These are phyloP conservation scores for Ophiocordyceps australis DNA, from an alignment of 2,329 filamentous ascomycete genomes.

Conservation along the genomic window DNA sequence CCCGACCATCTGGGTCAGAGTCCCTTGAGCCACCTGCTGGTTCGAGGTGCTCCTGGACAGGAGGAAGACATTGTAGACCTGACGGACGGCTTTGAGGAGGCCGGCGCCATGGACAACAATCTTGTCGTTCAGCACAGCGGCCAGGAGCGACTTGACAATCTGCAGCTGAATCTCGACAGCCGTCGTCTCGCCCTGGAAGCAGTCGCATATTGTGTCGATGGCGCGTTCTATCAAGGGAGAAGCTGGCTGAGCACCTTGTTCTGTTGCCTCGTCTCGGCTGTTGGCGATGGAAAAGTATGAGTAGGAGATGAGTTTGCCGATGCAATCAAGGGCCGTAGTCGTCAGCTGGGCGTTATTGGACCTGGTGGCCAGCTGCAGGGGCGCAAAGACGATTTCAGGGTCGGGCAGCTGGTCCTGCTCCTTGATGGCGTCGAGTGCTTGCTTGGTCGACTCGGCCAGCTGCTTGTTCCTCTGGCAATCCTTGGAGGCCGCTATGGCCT, in stretches of 20 bases:
- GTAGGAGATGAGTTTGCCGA: conserved; percentile 96
- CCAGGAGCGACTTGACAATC: conserved; percentile 91
- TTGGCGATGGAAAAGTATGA: conserved; percentile 80
- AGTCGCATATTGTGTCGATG: conserved; percentile 98
- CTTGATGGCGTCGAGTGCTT: conserved; percentile 72
- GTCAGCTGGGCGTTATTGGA: conserved; percentile 71
- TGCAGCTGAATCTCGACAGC: conserved; percentile 86
- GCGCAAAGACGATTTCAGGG: conserved; percentile 81
- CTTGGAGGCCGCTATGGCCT: conserved; percentile 79
- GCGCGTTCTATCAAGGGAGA: conserved; percentile 86
- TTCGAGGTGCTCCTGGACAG: conserved; percentile 87
- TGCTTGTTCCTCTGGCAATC: conserved; percentile 79
- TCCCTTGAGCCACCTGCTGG: conserved; percentile 93
- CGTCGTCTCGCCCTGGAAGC: conserved; percentile 92
- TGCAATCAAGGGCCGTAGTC: conserved; percentile 86
- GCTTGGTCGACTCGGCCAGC: conserved; percentile 63
- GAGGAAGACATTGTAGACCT: conserved; percentile 98
- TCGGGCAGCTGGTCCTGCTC: conserved; percentile 70
- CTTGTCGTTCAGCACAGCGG: conserved; percentile 94
- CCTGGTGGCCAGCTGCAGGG: conserved; percentile 76
- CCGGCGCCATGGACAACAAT: conserved; percentile 96
- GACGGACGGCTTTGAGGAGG: conserved; percentile 84
- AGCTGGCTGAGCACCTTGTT: conserved; percentile 17
- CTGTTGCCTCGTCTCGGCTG: conserved; percentile 21
- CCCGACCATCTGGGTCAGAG: conserved; percentile 94